Conservation (phyloP, 1,284 basidiomycete genomes). For the Porodaedalea pini region DNA sequence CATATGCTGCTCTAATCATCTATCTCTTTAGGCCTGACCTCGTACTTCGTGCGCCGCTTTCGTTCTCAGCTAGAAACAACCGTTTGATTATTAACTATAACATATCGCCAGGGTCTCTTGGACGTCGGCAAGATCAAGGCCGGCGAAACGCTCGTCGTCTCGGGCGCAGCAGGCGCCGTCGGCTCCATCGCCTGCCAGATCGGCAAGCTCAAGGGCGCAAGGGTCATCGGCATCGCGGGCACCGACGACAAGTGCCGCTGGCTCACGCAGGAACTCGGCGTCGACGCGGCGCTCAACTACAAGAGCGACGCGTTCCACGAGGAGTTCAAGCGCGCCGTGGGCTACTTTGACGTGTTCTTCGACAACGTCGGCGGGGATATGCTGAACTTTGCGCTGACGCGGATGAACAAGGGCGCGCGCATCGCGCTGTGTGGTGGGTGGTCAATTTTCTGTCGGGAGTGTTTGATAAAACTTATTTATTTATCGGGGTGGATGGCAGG, state of each 20-base stretch:
- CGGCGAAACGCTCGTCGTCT: conserved; percentile 82
- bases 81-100: neutral
- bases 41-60: conserved; percentile 64
- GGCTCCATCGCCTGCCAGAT: conserved; percentile 75
- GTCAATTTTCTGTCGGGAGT: conserved; percentile 19
- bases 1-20: neutral
- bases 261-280: conserved; percentile 77
- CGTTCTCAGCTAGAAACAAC: conserved; percentile 8
- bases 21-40: conserved; percentile 72
- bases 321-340: conserved; percentile 58
- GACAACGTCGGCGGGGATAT: conserved; percentile 89
- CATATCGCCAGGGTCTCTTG: conserved; percentile 60
- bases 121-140: conserved; percentile 76
- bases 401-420: conserved; percentile 74
- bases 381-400: conserved; percentile 69
- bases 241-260: conserved; percentile 78
- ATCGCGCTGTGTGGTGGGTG: conserved; percentile 69
- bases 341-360: conserved; percentile 77
- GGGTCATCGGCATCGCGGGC: conserved; percentile 82
- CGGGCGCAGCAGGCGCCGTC: conserved; percentile 87
- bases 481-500: conserved; percentile 39
- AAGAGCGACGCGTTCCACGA: conserved; percentile 71
- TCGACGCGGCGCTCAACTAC: conserved; percentile 85
- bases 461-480: neutral
- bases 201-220: conserved; percentile 69